Conservation (phyloP, 2,329 filamentous ascomycete species). For the Ophiostoma montium region DNA sequence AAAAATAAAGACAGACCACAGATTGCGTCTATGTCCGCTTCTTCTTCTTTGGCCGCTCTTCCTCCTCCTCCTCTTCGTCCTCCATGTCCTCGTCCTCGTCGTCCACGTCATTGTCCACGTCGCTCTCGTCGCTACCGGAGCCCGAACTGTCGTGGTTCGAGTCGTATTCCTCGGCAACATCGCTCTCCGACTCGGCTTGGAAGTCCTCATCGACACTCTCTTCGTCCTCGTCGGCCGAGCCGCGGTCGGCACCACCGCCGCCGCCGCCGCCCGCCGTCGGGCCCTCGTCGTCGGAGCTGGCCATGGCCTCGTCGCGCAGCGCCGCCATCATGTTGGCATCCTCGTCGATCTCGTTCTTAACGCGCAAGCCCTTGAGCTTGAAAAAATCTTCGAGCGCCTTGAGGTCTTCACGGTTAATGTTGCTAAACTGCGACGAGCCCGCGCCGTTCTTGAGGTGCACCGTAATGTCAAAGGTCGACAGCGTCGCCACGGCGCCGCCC, state of each 20-base stretch:
- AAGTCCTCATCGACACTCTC: conserved; percentile 96
- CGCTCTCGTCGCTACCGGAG: conserved; percentile 52
- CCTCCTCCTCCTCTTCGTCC: conserved; percentile 26
- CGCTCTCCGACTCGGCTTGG: conserved; percentile 77
- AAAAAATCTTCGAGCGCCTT: conserved; percentile 95
- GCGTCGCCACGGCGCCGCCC: conserved; percentile 81
- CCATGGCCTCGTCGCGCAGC: conserved; percentile 69
- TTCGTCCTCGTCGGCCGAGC: conserved; percentile 84
- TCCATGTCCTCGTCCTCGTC: conserved; percentile 34
- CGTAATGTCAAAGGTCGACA: conserved; percentile 93
- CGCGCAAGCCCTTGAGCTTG: conserved; percentile 84
- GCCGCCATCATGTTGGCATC: conserved; percentile 71
- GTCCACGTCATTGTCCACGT: conserved; percentile 35
- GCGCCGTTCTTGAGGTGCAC: conserved; percentile 78
- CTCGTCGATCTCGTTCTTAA: conserved; percentile 98
- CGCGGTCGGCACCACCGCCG: conserved; percentile 57
- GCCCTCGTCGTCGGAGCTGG: conserved; percentile 74
- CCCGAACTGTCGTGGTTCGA: conserved; percentile 79
- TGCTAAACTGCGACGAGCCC: conserved; percentile 90
- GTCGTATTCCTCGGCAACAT: conserved; percentile 94
- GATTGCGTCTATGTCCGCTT: conserved; percentile 21
- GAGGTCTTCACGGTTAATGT: conserved; percentile 97
- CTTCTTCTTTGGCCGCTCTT: conserved; percentile 27
- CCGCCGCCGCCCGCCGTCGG: conserved; percentile 54
- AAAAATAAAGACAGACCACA: not conserved